These are phyloP conservation scores for Pyricularia grisea DNA, from an alignment of 2,329 filamentous ascomycete genomes.

Conservation along the genomic window DNA sequence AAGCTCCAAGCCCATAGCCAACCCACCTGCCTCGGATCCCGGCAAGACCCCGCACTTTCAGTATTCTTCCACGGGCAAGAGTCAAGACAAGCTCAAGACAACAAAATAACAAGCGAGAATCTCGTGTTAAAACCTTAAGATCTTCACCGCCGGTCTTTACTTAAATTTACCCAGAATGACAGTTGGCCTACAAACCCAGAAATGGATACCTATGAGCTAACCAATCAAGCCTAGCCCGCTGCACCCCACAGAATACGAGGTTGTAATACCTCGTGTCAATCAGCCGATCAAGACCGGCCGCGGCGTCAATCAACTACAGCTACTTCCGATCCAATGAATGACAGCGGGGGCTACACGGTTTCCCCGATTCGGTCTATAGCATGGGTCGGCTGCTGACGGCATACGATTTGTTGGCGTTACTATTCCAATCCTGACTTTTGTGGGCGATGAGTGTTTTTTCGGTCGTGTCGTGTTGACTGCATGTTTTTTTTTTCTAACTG, in stretches of 20 bases:
- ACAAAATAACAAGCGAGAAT: neutral
- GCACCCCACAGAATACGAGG: neutral
- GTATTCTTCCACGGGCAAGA: neutral
- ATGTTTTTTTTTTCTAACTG: neutral
- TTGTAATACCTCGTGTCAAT: neutral
- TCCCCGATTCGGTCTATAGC: neutral
- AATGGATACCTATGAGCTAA: too few species aligned
- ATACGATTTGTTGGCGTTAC: neutral
- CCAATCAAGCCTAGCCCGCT: neutral
- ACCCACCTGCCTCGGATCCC: neutral
- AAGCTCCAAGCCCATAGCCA: neutral
- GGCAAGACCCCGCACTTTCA: neutral
- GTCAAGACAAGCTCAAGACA: neutral
- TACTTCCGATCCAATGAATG: neutral
- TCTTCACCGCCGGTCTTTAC: neutral
- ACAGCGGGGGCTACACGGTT: neutral
- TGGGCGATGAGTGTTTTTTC: too few species aligned
- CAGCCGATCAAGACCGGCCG: neutral
- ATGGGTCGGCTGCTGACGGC: neutral
- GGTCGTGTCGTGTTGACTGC: neutral
- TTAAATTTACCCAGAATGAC: neutral
- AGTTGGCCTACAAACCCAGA: neutral
- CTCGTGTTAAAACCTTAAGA: neutral
- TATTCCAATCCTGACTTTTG: too few species aligned
- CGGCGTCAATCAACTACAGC: neutral